Base-by-base conservation (phyloP, 331 rosid genomes). In the Telfairia occidentalis region DNA sequence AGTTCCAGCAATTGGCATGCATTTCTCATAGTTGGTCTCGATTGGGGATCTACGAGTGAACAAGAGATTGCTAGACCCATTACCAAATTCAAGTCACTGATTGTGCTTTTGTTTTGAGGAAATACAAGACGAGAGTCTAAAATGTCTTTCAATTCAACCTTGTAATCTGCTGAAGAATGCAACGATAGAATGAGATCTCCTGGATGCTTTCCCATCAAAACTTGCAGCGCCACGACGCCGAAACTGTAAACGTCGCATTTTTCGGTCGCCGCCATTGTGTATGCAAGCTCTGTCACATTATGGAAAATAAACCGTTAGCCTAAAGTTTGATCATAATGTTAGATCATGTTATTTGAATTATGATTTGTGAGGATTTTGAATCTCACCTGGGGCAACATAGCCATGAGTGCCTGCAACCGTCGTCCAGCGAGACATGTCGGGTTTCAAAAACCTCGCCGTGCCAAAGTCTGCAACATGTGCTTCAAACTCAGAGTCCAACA, bases 381-480 rank as follows among this genome's bases (percentile, higher is more conserved):
- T 45, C 3, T 26, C 76, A 82, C 82, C 82, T 74, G 85, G 85
- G 24, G 82, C 82, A 2, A 78, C 54, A 4, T 82, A 78, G 19
- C 82, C 85, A 57, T 37, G 59, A 42, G 85, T 82, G 19, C 82
- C 82, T 0, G 77, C 79, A 58, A 78, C 60, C 0, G 73, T 16
- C 1, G 85, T 82, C 85, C 79, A 78, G 11, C 61, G 76, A 24
- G 81, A 70, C 10, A 81, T 45, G 3, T 82, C 59, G 2, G 79
- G 85, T 28, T 78, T 67, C 37, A 82, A 23, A 58, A 82, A 78
- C 74, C 45, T 74, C 0, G 85, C 79, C 0, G 73, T 82, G 12
- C 79, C 85, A 21, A 82, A 82, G 79, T 82, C 85, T 5, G 85
- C 77, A 9, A 82, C 66, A 26, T 74, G 85, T 4, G 82, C 82